Evolutionary conservation across 1,139 yeast species (phyloP), one percentile per base, ranked within the genome.

Genomic region (Casaregolazyma lundiana): DNA sequence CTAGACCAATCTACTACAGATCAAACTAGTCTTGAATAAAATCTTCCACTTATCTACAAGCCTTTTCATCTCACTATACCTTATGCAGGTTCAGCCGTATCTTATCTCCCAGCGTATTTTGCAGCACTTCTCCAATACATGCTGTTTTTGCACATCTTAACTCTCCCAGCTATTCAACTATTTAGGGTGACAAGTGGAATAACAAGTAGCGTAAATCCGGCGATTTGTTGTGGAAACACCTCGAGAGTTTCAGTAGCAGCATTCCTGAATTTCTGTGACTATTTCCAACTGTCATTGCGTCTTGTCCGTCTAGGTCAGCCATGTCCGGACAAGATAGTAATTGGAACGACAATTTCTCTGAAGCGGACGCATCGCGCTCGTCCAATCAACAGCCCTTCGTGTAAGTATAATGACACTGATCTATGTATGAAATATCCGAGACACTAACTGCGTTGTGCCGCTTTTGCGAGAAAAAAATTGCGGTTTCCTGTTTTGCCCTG

Each of bases 331-430:
- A 30, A 17, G 43, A 40, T 20, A 30, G 37, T 13, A 24, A 26
- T 13, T 40, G 43, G 43, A 40, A 40, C 11, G 43, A 40, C 35
- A 35, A 18, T 18, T 17, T 30, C 19, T 17, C 37, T 32, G 43
- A 24, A 22, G 13, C 35, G 13, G 43, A 40, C 22, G 43, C 37
- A n/a, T 40, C 43, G 37, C 43, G 43, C 16, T 35, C 43, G 6
- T 29, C 30, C 43, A 35, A 40, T 30, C 32, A 26, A 13, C 43
- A 30, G 37, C 37, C 22, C 17, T 40, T 40, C 34, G 43, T 32
- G 43, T 40, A 30, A 19, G 43, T 40, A 15, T 13, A 17, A 9
- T 6, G 21, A 22, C 11, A 5, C 8, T 24, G 11, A n/a, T 26
- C 13, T n/a, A 2, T 26, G 11, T 26, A n/a, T 26, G 13, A 26